phyloP scores from a whole-genome alignment of 148 eudicot species.

The Amaranthus hypochondriacus region DNA sequence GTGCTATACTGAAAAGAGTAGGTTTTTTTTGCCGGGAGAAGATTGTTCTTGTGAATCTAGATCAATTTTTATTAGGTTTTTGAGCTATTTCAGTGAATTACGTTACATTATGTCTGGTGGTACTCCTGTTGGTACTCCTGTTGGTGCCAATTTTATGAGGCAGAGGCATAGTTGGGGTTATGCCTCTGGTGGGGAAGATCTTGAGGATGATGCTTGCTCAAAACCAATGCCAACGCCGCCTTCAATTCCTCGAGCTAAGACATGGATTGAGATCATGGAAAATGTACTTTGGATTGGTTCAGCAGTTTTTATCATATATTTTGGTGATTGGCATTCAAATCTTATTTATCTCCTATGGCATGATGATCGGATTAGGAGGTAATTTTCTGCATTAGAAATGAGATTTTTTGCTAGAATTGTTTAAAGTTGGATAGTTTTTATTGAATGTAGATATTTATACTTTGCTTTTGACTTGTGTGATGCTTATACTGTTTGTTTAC shows the following conservation, averaged over 20 bases:
- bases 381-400: conserved; percentile 13
- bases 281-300: conserved; percentile 81
- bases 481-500: conserved; percentile 8
- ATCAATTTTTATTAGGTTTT: background rate
- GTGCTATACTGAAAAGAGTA: background rate
- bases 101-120: conserved; percentile 68
- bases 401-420: conserved; percentile 9
- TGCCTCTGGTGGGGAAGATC: conserved; percentile 74
- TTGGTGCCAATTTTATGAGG: conserved; percentile 61
- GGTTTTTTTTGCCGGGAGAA: background rate
- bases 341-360: conserved; percentile 64
- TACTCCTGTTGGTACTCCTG: conserved; percentile 39
- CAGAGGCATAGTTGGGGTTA: conserved; percentile 92
- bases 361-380: conserved; percentile 83
- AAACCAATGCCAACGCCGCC: conserved; percentile 37
- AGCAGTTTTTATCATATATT: conserved; percentile 62
- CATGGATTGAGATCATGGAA: conserved; percentile 76
- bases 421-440: conserved; percentile 5
- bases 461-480: conserved; percentile 10
- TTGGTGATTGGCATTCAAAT: conserved; percentile 74
- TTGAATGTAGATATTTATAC: background rate
- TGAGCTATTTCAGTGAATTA: conserved; percentile 13
- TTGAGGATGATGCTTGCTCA: conserved; percentile 91
- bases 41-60: conserved; percentile 17
- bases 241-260: conserved; percentile 38